Conservation (phyloP, 306 rosid species). For the Gynostemma pentaphyllum region DNA sequence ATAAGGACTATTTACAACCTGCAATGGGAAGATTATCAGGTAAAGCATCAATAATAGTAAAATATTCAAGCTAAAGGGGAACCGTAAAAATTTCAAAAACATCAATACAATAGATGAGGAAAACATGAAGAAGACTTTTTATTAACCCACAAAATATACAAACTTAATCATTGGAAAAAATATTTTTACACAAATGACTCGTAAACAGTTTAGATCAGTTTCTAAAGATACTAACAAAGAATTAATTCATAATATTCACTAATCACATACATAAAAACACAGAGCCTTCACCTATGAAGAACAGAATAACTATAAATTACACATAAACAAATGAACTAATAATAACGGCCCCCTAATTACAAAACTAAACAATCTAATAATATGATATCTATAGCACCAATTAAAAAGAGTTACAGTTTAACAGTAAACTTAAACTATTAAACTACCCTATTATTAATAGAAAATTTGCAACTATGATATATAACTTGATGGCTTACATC, state of each 20-base stretch:
- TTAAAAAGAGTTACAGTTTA: not conserved
- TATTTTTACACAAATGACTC: not conserved
- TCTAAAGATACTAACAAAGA: no score
- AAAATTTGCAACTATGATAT: no score
- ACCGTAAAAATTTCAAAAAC: not conserved
- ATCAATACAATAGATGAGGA: not conserved
- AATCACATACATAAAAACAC: no score
- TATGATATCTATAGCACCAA: no score
- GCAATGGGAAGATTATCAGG: conserved; percentile 16
- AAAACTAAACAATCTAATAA: no score
- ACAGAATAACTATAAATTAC: no score
- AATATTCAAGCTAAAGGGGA: not conserved
- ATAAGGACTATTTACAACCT: conserved; percentile 25
- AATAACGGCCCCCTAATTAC: no score
- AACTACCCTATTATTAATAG: no score
- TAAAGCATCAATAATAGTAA: not conserved
- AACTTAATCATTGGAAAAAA: not conserved
- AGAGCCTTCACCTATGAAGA: no score
- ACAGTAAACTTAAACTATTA: no score
- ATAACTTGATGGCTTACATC: conserved; percentile 17
- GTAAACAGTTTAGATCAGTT: not conserved
- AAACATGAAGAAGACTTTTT: not conserved
- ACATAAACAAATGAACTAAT: no score
- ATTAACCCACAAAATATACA: not conserved
- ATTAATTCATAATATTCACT: no score